These are phyloP conservation scores for Halophytophthora polymorphica DNA, from an alignment of 352 stramenopile species.

Conservation along the genomic window DNA sequence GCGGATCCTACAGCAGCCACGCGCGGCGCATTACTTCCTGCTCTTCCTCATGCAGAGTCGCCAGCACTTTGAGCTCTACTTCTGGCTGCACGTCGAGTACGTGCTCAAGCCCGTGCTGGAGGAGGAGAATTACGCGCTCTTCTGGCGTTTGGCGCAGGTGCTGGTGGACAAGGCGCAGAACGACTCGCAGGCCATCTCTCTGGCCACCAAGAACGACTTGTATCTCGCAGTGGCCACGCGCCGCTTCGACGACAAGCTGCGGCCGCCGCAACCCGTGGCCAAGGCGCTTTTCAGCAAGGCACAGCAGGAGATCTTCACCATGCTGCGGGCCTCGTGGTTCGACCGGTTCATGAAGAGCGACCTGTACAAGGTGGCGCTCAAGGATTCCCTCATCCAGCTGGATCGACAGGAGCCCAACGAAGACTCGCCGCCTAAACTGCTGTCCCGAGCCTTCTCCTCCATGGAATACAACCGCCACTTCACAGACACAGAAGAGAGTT, in stretches of 20 bases:
- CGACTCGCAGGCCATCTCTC: conserved; percentile 74
- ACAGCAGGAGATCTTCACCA: conserved; percentile 81
- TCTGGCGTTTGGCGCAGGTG: conserved; percentile 66
- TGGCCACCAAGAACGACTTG: conserved; percentile 72
- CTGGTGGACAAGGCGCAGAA: conserved; percentile 73
- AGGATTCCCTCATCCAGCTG: conserved; percentile 68
- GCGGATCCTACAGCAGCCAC: conserved; percentile 67
- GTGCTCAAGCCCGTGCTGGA: conserved; percentile 73
- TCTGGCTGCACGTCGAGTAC: conserved; percentile 87
- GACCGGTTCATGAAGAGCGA: conserved; percentile 84
- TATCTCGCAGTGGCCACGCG: conserved; percentile 40
- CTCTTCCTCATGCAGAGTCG: conserved; percentile 86
- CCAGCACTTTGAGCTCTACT: conserved; percentile 87
- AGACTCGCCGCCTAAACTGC: conserved; percentile 63
- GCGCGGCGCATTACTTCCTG: conserved; percentile 83
- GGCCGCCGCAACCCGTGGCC: conserved; percentile 36
- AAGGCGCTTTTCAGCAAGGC: conserved; percentile 55
- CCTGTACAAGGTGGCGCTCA: conserved; percentile 73
- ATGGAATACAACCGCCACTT: conserved; percentile 26
- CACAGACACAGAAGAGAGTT: background rate
- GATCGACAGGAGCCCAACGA: conserved; percentile 56
- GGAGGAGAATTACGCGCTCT: conserved; percentile 39
- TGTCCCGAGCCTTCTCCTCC: conserved; percentile 60
- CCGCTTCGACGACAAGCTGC: conserved; percentile 40
- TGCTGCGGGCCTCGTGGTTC: conserved; percentile 79